phyloP scores from a whole-genome alignment of 2,329 filamentous ascomycete genomes.

The Allantophomopsis cytisporea region DNA sequence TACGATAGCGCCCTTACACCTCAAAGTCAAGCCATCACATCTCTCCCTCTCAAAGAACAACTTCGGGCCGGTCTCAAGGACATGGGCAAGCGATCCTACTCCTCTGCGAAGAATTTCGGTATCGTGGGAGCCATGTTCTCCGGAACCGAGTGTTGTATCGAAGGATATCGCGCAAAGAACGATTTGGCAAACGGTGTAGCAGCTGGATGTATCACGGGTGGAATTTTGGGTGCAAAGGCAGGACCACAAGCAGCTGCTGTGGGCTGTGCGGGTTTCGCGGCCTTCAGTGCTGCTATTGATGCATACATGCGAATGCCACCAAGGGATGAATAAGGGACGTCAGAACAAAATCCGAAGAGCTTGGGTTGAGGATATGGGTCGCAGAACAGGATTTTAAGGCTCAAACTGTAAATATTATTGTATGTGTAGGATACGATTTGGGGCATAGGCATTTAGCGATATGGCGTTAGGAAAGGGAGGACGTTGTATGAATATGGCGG shows the following conservation, averaged over 20 bases:
- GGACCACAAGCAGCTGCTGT: slow-evolving; percentile 80
- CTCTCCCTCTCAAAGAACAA: slow-evolving; percentile 75
- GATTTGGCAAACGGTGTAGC: slow-evolving; percentile 79
- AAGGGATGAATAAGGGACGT: slow-evolving; percentile 28
- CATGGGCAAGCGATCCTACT: slow-evolving; percentile 76
- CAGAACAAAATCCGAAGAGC: too few relatives aligned
- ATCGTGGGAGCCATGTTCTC: slow-evolving; percentile 84
- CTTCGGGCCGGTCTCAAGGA: slow-evolving; percentile 80
- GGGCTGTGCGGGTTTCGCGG: slow-evolving; percentile 87
- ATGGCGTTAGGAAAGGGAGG: too few relatives aligned
- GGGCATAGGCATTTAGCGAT: too few relatives aligned
- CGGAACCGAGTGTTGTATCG: slow-evolving; percentile 91
- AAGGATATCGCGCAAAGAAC: slow-evolving; percentile 86
- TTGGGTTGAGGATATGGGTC: too few relatives aligned
- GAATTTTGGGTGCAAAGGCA: slow-evolving; percentile 71
- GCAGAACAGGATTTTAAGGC: too few relatives aligned
- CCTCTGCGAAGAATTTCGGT: slow-evolving; percentile 87
- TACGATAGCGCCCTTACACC: slow-evolving; percentile 77
- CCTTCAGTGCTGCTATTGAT: slow-evolving; percentile 86
- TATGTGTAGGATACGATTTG: too few relatives aligned
- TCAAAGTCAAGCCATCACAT: slow-evolving; percentile 27
- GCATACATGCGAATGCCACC: slow-evolving; percentile 73
- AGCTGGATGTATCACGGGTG: slow-evolving; percentile 84
- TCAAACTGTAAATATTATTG: too few relatives aligned
- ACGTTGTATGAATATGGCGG: too few relatives aligned